phyloP scores from a whole-genome alignment of 2,329 filamentous ascomycete species.

The Colletotrichum musae region DNA sequence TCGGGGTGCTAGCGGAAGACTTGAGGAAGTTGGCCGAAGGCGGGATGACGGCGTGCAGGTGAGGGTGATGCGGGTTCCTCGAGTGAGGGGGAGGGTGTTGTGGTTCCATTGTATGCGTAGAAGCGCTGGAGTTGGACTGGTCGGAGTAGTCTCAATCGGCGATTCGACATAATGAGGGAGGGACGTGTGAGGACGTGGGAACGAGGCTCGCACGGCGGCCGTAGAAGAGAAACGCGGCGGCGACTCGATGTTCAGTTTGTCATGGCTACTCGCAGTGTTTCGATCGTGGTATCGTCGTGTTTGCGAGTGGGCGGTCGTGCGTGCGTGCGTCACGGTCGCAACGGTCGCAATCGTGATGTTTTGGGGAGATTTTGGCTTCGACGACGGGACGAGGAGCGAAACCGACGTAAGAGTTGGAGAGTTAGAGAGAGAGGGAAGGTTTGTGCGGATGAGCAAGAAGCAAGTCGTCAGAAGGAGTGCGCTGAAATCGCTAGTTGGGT shows the following conservation, averaged over 20 bases:
- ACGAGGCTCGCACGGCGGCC: constrained; percentile 41
- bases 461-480: constrained; percentile 9
- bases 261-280: constrained; percentile 24
- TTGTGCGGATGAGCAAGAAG: neutral
- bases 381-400: neutral
- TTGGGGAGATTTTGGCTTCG: neutral
- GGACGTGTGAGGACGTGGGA: constrained; percentile 23
- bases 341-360: too few species aligned
- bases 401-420: constrained; percentile 4
- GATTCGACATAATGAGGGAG: constrained; percentile 43
- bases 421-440: constrained; percentile 6
- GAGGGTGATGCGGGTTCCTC: constrained; percentile 35
- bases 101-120: constrained; percentile 31
- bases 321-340: neutral
- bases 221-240: constrained; percentile 25
- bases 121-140: constrained; percentile 24
- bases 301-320: neutral
- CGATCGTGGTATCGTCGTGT: neutral
- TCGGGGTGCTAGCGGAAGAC: constrained; percentile 70
- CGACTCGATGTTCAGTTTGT: constrained; percentile 23
- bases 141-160: constrained; percentile 35
- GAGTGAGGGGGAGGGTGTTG: constrained; percentile 25
- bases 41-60: constrained; percentile 38
- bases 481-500: constrained; percentile 7
- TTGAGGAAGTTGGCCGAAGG: constrained; percentile 57